Percentiles rank a stretch among this genome's conserved stretches.
These are phyloP conservation scores for Vigna reflexopilosa DNA, from an alignment of 306 rosid species.

Conservation along the genomic window DNA sequence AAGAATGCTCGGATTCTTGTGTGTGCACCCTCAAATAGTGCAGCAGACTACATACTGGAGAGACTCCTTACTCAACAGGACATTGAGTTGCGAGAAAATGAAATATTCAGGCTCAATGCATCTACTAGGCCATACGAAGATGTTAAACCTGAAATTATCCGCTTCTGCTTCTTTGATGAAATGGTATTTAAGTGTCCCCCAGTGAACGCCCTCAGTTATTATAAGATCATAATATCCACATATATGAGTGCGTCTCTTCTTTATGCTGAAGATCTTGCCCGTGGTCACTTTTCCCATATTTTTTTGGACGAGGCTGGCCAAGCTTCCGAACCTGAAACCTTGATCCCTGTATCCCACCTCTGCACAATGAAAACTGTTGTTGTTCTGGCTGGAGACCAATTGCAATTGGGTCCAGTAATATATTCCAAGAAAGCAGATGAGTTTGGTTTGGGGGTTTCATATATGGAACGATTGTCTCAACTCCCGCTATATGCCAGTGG, in stretches of 20 bases:
- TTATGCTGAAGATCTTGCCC: conserved; percentile 67
- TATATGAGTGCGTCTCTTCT: conserved; percentile 79
- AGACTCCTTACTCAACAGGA: conserved; percentile 59
- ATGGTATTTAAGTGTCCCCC: conserved; percentile 77
- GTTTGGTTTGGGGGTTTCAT: conserved; percentile 73
- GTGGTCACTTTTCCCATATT: conserved; percentile 88
- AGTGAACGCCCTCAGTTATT: conserved; percentile 52
- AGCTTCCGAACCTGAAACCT: conserved; percentile 94
- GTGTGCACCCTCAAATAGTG: conserved; percentile 91
- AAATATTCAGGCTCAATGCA: conserved; percentile 87
- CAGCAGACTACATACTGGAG: conserved; percentile 85
- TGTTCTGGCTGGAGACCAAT: conserved; percentile 94
- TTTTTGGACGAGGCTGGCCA: conserved; percentile 99
- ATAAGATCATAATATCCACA: conserved; percentile 80
- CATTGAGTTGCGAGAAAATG: conserved; percentile 52
- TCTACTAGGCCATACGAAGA: conserved; percentile 71
- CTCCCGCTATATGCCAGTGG: conserved; percentile 56
- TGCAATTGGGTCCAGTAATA: conserved; percentile 95
- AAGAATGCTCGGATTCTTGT: conserved; percentile 69
- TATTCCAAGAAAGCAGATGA: conserved; percentile 72
- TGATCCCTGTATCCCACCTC: conserved; percentile 78
- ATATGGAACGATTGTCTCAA: conserved; percentile 77
- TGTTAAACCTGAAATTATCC: conserved; percentile 64
- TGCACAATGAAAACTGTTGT: conserved; percentile 73
- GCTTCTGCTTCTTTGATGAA: conserved; percentile 74